Percentiles rank a stretch among this genome's conserved stretches.
Evolutionary conservation across 2,329 filamentous ascomycete species (phyloP).

Genomic region (Fusarium sterilihyphosum): DNA sequence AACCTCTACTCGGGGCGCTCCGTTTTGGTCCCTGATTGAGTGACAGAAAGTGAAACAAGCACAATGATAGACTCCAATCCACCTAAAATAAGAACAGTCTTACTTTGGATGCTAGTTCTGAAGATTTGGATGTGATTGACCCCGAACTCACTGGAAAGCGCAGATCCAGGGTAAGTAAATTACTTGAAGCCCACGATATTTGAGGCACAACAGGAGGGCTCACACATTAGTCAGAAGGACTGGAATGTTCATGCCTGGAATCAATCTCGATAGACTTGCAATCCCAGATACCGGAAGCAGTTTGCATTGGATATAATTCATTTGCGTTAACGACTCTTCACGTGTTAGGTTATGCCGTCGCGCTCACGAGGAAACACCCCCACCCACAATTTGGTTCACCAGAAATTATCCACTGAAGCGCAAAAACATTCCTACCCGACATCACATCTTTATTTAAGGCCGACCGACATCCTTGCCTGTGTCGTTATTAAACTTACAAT

Average conservation of each 20-base stretch:
- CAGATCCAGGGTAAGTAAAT: not conserved
- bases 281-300: accelerated
- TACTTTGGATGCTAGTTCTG: not conserved
- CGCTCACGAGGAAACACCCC: too few relatives aligned
- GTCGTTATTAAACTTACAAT: too few relatives aligned
- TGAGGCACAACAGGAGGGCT: not conserved
- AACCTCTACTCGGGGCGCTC: too few relatives aligned
- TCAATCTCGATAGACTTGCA: accelerated
- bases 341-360: too few relatives aligned
- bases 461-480: too few relatives aligned
- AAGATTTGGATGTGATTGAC: not conserved
- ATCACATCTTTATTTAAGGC: too few relatives aligned
- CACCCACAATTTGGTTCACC: not conserved
- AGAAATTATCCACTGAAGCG: not conserved
- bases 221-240: accelerated
- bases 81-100: accelerated
- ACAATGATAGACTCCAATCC: accelerated
- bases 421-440: not conserved
- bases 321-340: not conserved
- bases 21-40: not conserved
- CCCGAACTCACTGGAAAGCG: accelerated
- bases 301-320: not conserved
- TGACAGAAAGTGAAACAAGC: accelerated
- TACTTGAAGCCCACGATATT: too few relatives aligned
- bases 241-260: accelerated